Conservation (phyloP, 2,329 filamentous ascomycete species). For the Trichoderma hamatum region DNA sequence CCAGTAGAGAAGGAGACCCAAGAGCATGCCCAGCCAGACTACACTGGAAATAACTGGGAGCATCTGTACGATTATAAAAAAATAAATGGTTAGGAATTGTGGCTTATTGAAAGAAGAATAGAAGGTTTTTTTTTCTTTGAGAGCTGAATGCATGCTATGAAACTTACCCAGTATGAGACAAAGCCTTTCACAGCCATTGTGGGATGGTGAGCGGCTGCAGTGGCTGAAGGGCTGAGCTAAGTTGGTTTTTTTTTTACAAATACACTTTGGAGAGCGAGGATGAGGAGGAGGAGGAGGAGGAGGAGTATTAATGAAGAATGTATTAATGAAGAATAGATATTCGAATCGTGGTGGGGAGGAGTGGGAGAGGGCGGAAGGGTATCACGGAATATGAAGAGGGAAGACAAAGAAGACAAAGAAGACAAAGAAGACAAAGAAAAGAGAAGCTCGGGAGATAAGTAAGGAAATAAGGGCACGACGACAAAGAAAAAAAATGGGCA, state of each 20-base stretch:
- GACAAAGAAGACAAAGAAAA: neutral
- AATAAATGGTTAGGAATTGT: neutral
- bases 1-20: constrained; percentile 74
- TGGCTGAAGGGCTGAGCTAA: neutral
- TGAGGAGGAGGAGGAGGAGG: neutral
- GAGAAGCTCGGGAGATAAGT: neutral
- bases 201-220: constrained; percentile 20
- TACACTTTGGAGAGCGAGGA: neutral
- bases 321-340: neutral
- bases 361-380: neutral
- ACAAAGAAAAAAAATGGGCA: neutral
- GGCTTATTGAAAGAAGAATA: neutral
- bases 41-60: constrained; percentile 70
- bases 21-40: constrained; percentile 68
- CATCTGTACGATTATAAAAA: constrained; percentile 45
- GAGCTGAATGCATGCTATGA: too few relatives aligned
- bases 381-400: neutral
- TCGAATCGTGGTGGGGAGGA: neutral
- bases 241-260: neutral
- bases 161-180: constrained; percentile 47
- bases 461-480: neutral
- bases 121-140: neutral
- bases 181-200: constrained; percentile 39
- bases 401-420: neutral
- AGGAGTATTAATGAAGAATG: neutral